Base-by-base conservation (phyloP, 2,329 filamentous ascomycete genomes). In the Sphaceloma murrayae region DNA sequence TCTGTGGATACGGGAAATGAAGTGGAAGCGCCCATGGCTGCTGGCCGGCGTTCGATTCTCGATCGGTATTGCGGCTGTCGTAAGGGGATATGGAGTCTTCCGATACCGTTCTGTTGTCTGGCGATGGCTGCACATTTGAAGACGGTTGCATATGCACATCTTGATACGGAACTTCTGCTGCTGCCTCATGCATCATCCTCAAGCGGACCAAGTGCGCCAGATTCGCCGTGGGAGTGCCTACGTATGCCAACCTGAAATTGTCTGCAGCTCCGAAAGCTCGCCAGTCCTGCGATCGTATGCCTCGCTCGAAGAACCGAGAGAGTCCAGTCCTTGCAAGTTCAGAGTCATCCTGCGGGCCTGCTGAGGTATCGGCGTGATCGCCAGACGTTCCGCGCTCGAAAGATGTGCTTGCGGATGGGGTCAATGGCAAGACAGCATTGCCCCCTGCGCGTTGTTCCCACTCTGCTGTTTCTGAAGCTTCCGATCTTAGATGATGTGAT, bases 1-100 rank as follows among this genome's bases (percentile, higher is more conserved):
- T 43, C 18, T 43, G 40, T 4, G 40, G 40, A 22, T 43, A 43
- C 14, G 40, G 40, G 14, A 27, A 43, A 17, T 43, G 40, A 7
- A 43, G 18, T 8, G 40, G 18, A 4, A 33, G 8, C 7, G 34
- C 3, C 8, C 5, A 8, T 3, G 34, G 10, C 17, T 6, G n/a
- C 34, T 38, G 17, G 5, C 34, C 5, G 4, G 13, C 3, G 3
- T 4, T 4, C 3, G 19, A 9, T 4, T 24, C 6, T 11, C 34
- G 19, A 13, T 34, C 32, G 19, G 32, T 18, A 7, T 17, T 6
- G n/a, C 11, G n/a, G n/a, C 11, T 14, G 4, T n/a, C n/a, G 17
- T 13, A 9, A 13, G n/a, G 32, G 9, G 11, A 34, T n/a, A 17
- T 34, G 6, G 32, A 16, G 6, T 4, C 32, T n/a, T n/a, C 13